phyloP scores from a whole-genome alignment of 1,284 basidiomycete genomes.

The Microbotryum silenes-acaulis region DNA sequence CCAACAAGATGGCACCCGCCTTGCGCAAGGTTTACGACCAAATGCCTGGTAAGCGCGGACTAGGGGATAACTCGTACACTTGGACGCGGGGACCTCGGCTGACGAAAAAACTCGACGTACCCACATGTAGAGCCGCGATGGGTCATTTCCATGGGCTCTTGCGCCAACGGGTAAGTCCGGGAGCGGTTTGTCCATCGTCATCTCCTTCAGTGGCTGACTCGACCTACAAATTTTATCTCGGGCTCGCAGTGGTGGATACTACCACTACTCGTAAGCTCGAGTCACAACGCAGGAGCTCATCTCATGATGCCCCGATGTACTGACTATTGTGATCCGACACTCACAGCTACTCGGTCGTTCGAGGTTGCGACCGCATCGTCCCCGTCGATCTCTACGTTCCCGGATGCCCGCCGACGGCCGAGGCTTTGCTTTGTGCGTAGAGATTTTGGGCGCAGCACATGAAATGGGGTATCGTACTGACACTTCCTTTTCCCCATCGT shows the following conservation, averaged over 20 bases:
- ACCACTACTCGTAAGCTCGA: constrained; percentile 46
- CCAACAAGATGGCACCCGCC: constrained; percentile 99
- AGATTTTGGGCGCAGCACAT: constrained; percentile 27
- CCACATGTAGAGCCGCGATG: constrained; percentile 50
- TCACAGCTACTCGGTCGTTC: constrained; percentile 77
- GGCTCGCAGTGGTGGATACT: constrained; percentile 20
- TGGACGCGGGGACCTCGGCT: background rate
- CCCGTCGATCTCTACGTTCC: constrained; percentile 94
- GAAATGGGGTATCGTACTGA: background rate
- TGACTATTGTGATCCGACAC: constrained; percentile 45
- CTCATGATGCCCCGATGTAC: background rate
- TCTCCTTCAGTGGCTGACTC: background rate
- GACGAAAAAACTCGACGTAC: no score
- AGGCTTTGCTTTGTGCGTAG: constrained; percentile 58
- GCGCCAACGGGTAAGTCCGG: constrained; percentile 82
- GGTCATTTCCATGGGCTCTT: constrained; percentile 99
- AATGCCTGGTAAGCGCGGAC: constrained; percentile 55
- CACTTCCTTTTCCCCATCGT: constrained; percentile 42
- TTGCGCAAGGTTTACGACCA: constrained; percentile 84
- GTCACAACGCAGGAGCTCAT: no score
- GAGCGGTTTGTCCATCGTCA: constrained; percentile 16
- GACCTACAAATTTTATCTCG: no score
- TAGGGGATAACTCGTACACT: no score
- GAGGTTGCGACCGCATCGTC: constrained; percentile 98
- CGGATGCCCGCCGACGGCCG: constrained; percentile 74